These are phyloP conservation scores for Hordeum pubiflorum DNA, from an alignment of 202 grass and related monocot genomes.

Conservation along the genomic window DNA sequence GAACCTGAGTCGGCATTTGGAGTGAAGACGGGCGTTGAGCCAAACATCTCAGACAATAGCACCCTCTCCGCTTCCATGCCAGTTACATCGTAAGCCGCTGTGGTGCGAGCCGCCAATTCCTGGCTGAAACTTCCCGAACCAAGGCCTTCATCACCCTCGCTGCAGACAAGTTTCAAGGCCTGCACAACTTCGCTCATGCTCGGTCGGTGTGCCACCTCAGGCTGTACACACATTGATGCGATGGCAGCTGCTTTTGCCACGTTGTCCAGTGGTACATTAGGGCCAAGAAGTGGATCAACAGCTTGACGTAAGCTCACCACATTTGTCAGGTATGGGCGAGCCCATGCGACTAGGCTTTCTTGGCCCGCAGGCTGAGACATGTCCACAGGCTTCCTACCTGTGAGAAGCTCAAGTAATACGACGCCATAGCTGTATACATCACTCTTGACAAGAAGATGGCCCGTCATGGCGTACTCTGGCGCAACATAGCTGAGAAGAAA, in stretches of 20 bases:
- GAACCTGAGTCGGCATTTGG: slow-evolving; percentile 42
- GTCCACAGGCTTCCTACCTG: slow-evolving; percentile 85
- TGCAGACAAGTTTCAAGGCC: slow-evolving; percentile 86
- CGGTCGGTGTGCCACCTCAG: slow-evolving; percentile 88
- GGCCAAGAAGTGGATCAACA: slow-evolving; percentile 62
- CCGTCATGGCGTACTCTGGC: slow-evolving; percentile 96
- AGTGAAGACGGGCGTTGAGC: slow-evolving; percentile 46
- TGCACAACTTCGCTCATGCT: slow-evolving; percentile 96
- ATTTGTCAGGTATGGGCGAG: slow-evolving; percentile 81
- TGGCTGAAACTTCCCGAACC: slow-evolving; percentile 58
- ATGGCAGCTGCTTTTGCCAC: slow-evolving; percentile 85
- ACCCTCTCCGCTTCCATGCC: slow-evolving; percentile 79
- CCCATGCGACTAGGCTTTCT: slow-evolving; percentile 95
- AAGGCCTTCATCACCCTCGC: slow-evolving; percentile 53
- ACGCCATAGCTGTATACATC: slow-evolving; percentile 98
- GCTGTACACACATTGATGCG: slow-evolving; percentile 93
- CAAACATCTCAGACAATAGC: slow-evolving; percentile 67
- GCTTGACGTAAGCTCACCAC: slow-evolving; percentile 54
- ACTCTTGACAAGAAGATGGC: slow-evolving; percentile 94
- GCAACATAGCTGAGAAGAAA: slow-evolving; percentile 81
- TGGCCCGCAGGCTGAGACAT: slow-evolving; percentile 69
- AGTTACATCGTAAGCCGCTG: slow-evolving; percentile 25
- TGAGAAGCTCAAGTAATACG: slow-evolving; percentile 88
- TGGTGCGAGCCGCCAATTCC: slow-evolving; percentile 34
- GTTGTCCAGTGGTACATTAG: slow-evolving; percentile 53